Base-by-base conservation (phyloP, 2,329 filamentous ascomycete species). In the Diplodia intermedia region DNA sequence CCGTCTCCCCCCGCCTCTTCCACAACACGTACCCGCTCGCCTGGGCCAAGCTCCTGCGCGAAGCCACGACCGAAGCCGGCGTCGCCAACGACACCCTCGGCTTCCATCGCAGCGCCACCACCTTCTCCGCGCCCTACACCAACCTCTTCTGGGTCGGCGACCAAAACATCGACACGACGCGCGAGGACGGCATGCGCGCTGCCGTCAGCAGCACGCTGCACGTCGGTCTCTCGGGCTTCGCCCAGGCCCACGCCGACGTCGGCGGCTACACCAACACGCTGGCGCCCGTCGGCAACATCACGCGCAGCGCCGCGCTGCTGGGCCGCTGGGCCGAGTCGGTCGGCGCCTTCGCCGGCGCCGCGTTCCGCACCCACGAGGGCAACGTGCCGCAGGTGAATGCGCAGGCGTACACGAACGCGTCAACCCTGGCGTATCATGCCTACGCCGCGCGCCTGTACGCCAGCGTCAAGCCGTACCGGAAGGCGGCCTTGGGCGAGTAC, bases 121-220 rank as follows among this genome's bases (percentile, higher is more conserved):
- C 77, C 57, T 73, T 71, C 1, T 72, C 77, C 0, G 75, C 77
- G 62, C 71, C 73, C 14, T 71, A 79, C 69, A 77, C 76, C 71
- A 79, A 79, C 65, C 71, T 80, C 8, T 80, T 79, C 74, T 80
- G 78, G 78, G 76, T 75, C 3, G 78, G 78, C 47, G 78, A 80
- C 54, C 77, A 80, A 60, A 73, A 79, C 54, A 75, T 76, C 20
- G 71, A 75, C 54, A 76, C 75, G 74, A 74, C 75, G 4, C 67
- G 74, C 29, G 75, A 78, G 40, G 78, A 80, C 52, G 77, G 78
- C 8, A 75, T 79, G 66, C 78, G 78, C 57, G 75, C 75, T 20
- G 74, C 74, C 29, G 71, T 79, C 29, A 79, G 75, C 1, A 73
- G 75, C 56, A 74, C 76, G 70, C 72, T 74, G 4, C 78, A 80